Evolutionary conservation across 2,329 filamentous ascomycete genomes (phyloP).

Genomic region (Cercospora sp.): DNA sequence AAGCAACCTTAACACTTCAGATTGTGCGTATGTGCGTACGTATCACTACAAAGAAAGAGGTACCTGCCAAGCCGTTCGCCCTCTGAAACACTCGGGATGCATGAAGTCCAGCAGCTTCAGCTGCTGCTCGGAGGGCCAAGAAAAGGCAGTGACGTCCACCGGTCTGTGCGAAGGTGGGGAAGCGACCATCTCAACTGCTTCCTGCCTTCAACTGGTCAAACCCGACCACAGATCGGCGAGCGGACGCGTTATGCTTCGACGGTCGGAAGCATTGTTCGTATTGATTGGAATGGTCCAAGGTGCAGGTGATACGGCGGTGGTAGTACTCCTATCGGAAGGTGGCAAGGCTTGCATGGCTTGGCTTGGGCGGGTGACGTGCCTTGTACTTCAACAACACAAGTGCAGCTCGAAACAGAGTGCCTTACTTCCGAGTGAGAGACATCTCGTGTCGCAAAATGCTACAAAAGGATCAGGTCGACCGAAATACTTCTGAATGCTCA

Average conservation of each 20-base stretch:
- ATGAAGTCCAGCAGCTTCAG: constrained; percentile 4
- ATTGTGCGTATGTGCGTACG: neutral
- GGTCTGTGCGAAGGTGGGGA: neutral
- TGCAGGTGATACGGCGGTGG: constrained; percentile 1
- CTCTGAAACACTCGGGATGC: neutral
- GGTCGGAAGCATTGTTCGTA: neutral
- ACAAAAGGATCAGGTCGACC: neutral
- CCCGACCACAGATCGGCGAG: neutral
- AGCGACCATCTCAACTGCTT: neutral
- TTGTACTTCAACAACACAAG: neutral
- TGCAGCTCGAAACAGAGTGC: neutral
- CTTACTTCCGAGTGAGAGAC: neutral
- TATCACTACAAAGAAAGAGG: neutral
- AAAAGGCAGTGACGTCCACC: neutral
- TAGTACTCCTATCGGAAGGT: constrained; percentile 3
- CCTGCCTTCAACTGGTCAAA: constrained; percentile 3
- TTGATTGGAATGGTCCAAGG: constrained; percentile 1
- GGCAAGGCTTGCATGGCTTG: constrained; percentile 3
- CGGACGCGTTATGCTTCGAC: constrained; percentile 1
- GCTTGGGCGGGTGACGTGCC: neutral
- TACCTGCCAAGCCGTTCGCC: neutral
- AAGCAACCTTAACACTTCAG: neutral
- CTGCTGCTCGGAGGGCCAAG: neutral
- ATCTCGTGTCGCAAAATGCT: neutral
- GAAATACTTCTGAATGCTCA: neutral